phyloP scores from a whole-genome alignment of 805 yeast species.

The Cyberlindnera sargentensis region DNA sequence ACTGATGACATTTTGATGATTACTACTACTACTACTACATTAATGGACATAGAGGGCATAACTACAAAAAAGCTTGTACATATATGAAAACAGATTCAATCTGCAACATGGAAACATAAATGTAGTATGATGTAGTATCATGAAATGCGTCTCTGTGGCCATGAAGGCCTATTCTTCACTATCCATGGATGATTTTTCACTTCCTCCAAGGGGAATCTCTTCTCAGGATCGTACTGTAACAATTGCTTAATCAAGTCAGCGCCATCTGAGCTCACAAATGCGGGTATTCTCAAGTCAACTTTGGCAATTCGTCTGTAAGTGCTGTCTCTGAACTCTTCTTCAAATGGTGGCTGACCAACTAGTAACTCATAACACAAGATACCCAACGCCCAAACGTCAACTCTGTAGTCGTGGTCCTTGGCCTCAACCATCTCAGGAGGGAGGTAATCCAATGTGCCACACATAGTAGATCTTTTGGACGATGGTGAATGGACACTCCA shows the following conservation, averaged over 20 bases:
- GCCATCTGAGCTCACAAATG: constrained; percentile 64
- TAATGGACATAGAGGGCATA: too few relatives aligned
- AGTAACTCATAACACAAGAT: constrained; percentile 78
- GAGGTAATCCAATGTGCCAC: constrained; percentile 91
- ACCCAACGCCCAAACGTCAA: constrained; percentile 93
- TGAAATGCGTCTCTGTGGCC: constrained; percentile 36
- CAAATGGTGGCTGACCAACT: constrained; percentile 90
- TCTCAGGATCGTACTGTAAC: constrained; percentile 60
- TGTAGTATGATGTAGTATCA: not conserved
- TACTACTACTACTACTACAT: too few relatives aligned
- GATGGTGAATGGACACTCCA: constrained; percentile 76
- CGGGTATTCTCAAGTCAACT: constrained; percentile 72
- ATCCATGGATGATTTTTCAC: constrained; percentile 85
- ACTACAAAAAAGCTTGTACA: constrained; percentile 17
- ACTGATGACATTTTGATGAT: too few relatives aligned
- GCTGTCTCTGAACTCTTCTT: constrained; percentile 66
- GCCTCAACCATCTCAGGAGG: constrained; percentile 95
- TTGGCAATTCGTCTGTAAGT: constrained; percentile 76
- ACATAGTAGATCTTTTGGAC: constrained; percentile 66
- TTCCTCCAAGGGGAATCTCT: constrained; percentile 58
- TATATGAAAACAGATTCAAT: constrained; percentile 29
- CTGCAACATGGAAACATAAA: not conserved
- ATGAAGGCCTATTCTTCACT: constrained; percentile 47
- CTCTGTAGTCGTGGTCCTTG: constrained; percentile 66
- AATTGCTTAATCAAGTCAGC: constrained; percentile 61